Conservation (phyloP, 306 rosid species). For the Lablab purpureus region DNA sequence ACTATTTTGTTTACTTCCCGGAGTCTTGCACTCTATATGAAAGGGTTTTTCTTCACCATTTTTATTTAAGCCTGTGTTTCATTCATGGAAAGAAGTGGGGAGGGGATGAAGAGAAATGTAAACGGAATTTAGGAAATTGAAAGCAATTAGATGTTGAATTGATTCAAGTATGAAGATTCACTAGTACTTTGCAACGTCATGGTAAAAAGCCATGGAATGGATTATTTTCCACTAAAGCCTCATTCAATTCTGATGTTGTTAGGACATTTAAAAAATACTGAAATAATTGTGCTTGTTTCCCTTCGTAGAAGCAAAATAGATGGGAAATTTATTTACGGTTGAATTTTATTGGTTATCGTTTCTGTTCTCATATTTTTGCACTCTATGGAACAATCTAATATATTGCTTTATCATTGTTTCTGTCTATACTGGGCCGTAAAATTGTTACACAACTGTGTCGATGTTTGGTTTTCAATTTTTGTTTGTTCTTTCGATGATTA, state of each 20-base stretch:
- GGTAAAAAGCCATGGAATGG: background rate
- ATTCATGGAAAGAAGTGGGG: background rate
- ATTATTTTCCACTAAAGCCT: background rate
- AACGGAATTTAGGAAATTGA: conserved; percentile 6
- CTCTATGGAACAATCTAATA: background rate
- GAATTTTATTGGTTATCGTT: background rate
- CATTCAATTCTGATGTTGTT: background rate
- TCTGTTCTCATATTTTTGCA: conserved; percentile 14
- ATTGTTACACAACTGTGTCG: background rate
- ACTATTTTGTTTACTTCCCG: background rate
- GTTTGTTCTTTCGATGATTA: conserved; percentile 21
- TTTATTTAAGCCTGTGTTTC: background rate
- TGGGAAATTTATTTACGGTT: background rate
- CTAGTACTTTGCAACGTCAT: conserved; percentile 19
- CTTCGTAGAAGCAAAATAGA: background rate
- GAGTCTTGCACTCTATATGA: background rate
- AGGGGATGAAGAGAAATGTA: background rate
- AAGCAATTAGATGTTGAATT: background rate
- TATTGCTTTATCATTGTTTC: background rate
- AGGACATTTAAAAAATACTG: background rate
- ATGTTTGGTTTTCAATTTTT: conserved; percentile 17
- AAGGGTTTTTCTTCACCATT: background rate
- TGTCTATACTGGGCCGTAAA: background rate
- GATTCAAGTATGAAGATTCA: background rate
- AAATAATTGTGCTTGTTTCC: background rate